These are phyloP conservation scores for Sherardia arvensis DNA, from an alignment of 257 asterid genomes.

Conservation along the genomic window DNA sequence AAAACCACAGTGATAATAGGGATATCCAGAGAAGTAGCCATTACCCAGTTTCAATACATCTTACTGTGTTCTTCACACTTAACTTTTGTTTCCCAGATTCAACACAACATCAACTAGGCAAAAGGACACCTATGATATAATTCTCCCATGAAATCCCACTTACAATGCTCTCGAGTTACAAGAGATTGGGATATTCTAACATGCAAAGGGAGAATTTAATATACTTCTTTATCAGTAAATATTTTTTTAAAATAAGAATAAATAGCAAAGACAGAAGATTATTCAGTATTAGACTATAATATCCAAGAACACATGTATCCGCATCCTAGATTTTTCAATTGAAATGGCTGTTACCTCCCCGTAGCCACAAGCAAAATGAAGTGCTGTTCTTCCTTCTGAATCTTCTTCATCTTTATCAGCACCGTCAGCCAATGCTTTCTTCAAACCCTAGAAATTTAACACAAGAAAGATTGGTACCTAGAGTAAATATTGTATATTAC, in stretches of 20 bases:
- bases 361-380: slow-evolving; percentile 98
- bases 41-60: background rate
- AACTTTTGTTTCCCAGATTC: background rate
- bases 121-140: background rate
- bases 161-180: background rate
- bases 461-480: background rate
- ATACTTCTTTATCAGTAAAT: too few relatives aligned
- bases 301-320: background rate
- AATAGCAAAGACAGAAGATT: background rate
- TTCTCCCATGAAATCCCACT: background rate
- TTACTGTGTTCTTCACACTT: background rate
- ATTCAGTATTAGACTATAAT: background rate
- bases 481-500: background rate
- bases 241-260: too few relatives aligned
- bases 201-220: too few relatives aligned
- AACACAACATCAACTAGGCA: too few relatives aligned
- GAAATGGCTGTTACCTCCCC: slow-evolving; percentile 64
- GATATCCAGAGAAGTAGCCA: background rate
- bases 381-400: slow-evolving; percentile 97
- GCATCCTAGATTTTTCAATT: background rate
- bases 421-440: slow-evolving; percentile 70
- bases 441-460: slow-evolving; percentile 52
- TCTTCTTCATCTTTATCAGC: slow-evolving; percentile 97
- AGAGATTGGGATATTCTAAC: background rate
- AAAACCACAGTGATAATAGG: background rate